Evolutionary conservation across 495 filamentous ascomycete species (phyloP).

Genomic region (Neurospora tetraspora): DNA sequence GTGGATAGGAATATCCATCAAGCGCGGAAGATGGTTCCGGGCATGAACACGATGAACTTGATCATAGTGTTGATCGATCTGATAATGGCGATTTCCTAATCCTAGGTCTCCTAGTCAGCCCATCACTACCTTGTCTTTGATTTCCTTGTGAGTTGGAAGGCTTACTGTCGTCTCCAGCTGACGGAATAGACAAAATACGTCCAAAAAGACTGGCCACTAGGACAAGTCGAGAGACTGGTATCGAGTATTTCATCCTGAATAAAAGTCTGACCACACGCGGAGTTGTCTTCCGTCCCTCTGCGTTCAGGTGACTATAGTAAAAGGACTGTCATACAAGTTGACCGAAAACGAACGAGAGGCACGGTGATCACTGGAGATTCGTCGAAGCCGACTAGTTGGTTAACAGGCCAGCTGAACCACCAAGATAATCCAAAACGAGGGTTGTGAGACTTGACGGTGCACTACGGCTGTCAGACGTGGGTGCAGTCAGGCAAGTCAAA

Average conservation of each 20-base stretch:
- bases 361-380: neutral
- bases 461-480: neutral
- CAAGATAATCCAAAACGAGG: neutral
- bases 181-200: neutral
- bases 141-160: neutral
- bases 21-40: neutral
- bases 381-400: neutral
- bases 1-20: neutral
- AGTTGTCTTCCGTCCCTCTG: neutral
- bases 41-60: neutral
- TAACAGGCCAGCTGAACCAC: neutral
- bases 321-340: neutral
- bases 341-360: neutral
- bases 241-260: neutral
- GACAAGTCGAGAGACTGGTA: neutral
- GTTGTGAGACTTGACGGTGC: neutral
- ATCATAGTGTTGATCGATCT: neutral
- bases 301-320: neutral
- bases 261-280: neutral
- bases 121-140: neutral
- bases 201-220: neutral
- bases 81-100: neutral
- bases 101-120: neutral
- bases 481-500: neutral
- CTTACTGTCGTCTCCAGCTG: neutral